Conservation (phyloP, 257 asterid species). For the Solanum pinnatisectum region DNA sequence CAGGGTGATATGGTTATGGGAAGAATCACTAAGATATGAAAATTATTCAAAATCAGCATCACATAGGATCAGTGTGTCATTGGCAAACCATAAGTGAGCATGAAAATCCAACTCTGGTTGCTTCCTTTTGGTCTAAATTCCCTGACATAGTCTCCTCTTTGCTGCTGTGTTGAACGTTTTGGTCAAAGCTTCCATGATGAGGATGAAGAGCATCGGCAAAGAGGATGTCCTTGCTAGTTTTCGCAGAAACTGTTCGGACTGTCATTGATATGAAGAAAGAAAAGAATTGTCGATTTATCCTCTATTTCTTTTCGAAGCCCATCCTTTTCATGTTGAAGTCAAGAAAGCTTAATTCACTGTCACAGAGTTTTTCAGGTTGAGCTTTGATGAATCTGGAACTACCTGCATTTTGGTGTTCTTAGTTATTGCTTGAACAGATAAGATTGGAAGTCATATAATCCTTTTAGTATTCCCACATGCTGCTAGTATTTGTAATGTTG, state of each 20-base stretch:
- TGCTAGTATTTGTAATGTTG: background rate
- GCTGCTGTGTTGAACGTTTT: background rate
- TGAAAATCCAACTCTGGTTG: background rate
- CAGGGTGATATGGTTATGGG: background rate
- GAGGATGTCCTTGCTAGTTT: background rate
- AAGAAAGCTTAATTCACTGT: background rate
- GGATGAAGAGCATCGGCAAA: background rate
- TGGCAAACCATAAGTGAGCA: background rate
- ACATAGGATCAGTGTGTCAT: background rate
- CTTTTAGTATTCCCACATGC: background rate
- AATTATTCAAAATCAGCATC: background rate
- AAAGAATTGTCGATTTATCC: background rate
- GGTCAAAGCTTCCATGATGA: background rate
- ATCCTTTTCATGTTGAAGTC: background rate
- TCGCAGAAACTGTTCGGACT: background rate
- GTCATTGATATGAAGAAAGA: background rate
- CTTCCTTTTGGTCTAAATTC: background rate
- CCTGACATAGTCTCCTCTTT: background rate
- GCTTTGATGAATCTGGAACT: background rate
- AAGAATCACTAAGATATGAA: background rate
- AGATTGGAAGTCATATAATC: background rate
- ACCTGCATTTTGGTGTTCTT: background rate
- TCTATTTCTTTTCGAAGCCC: background rate
- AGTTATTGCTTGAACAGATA: background rate
- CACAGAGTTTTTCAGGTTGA: background rate